phyloP scores from a whole-genome alignment of 1,284 basidiomycete species.

The Phellinidium pouzarii region DNA sequence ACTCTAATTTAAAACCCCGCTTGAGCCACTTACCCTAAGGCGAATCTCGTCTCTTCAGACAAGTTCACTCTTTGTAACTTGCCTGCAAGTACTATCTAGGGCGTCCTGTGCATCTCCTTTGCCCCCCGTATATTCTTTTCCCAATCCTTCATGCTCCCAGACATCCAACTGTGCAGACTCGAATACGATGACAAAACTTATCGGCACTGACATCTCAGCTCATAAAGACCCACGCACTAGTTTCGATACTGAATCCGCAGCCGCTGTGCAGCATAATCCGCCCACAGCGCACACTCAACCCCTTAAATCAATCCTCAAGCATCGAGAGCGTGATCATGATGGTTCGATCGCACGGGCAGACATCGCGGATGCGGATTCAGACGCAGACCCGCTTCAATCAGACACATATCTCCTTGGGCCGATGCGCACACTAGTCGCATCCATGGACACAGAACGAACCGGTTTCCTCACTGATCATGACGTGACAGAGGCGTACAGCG shows the following conservation, averaged over 20 bases:
- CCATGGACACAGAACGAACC: neutral
- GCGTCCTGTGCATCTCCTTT: too few species aligned
- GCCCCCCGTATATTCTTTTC: too few species aligned
- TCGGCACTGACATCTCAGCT: neutral
- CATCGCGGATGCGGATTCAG: neutral
- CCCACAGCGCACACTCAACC: neutral
- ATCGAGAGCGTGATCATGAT: neutral
- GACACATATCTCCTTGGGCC: slow-evolving; percentile 10
- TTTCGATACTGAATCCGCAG: neutral
- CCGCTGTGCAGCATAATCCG: neutral
- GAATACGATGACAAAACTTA: neutral
- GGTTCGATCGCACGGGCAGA: neutral
- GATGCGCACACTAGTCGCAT: slow-evolving; percentile 11
- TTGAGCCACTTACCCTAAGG: neutral
- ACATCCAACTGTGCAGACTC: neutral
- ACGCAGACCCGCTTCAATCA: slow-evolving; percentile 9
- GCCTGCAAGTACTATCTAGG: too few species aligned
- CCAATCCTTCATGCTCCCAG: neutral
- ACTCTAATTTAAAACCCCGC: neutral
- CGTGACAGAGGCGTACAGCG: slow-evolving; percentile 10
- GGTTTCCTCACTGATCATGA: slow-evolving; percentile 5
- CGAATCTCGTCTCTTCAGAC: neutral
- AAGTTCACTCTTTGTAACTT: neutral
- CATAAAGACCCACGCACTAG: neutral
- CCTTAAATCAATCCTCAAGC: neutral